Evolutionary conservation across 345 rosid species (phyloP).

Genomic region (Nephelium lappaceum): DNA sequence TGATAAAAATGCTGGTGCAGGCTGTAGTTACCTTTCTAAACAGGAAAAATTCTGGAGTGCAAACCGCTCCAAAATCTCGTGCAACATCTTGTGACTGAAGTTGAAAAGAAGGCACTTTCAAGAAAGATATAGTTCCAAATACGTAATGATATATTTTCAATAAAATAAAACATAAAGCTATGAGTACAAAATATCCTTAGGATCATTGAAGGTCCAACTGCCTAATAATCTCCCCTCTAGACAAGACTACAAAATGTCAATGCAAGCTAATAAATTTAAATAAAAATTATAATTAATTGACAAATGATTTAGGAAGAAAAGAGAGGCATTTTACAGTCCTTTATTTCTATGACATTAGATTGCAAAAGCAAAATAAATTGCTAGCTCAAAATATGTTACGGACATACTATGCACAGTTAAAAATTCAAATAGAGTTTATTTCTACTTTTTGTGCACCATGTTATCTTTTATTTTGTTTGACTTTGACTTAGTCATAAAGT

Average conservation of each 20-base stretch:
- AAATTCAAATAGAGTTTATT: neutral
- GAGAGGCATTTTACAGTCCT: neutral
- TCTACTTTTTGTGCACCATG: too few species aligned
- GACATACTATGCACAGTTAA: neutral
- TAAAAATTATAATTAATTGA: neutral
- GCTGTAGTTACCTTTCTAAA: conserved; percentile 64
- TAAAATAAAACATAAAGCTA: neutral
- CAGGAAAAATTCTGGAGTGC: conserved; percentile 87
- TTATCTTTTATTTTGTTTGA: neutral
- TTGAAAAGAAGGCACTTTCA: conserved; percentile 3
- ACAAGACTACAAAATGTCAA: neutral
- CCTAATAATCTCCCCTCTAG: neutral
- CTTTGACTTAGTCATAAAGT: neutral
- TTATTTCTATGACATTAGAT: neutral
- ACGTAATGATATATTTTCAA: neutral
- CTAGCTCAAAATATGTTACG: neutral
- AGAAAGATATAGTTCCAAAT: neutral
- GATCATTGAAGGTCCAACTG: neutral
- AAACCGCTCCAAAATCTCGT: conserved; percentile 76
- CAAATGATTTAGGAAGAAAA: neutral
- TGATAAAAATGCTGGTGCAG: conserved; percentile 5
- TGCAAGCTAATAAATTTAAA: neutral
- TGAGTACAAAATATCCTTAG: neutral
- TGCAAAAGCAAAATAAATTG: neutral
- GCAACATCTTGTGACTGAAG: conserved; percentile 84